Evolutionary conservation across 345 rosid genomes (phyloP).

Genomic region (Hypericum perforatum): DNA sequence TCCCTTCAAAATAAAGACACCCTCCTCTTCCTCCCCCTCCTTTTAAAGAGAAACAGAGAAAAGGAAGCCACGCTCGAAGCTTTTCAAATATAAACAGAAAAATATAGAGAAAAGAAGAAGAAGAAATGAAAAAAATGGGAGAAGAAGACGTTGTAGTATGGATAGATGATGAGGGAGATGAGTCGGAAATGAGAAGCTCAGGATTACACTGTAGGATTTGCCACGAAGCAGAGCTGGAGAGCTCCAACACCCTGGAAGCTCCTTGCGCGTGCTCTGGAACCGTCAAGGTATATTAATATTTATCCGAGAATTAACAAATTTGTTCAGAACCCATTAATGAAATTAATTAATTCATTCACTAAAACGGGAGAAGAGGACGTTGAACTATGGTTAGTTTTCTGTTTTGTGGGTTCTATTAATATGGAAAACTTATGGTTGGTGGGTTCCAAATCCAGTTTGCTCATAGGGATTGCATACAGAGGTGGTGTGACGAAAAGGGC

Average conservation of each 20-base stretch:
- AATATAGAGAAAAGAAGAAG: not conserved
- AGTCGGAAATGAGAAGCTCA: constrained; percentile 23
- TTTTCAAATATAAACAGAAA: not conserved
- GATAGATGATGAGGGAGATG: constrained; percentile 48
- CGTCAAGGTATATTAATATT: constrained; percentile 53
- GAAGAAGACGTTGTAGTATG: constrained; percentile 26
- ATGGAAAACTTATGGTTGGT: not conserved
- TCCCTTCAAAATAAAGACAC: no score
- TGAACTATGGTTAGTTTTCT: not conserved
- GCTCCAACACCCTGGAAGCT: constrained; percentile 60
- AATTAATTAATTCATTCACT: no score
- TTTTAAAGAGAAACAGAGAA: no score
- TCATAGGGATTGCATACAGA: constrained; percentile 89
- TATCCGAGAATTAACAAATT: no score
- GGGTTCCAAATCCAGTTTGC: constrained; percentile 39
- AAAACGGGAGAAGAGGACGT: no score
- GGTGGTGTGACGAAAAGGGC: constrained; percentile 98
- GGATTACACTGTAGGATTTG: constrained; percentile 66
- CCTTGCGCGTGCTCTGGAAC: constrained; percentile 96
- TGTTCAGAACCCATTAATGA: not conserved
- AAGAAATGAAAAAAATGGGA: constrained; percentile 36
- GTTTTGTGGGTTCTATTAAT: not conserved
- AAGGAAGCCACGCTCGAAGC: no score
- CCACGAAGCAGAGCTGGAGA: constrained; percentile 70
- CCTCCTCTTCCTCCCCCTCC: no score